Evolutionary conservation across 345 rosid genomes (phyloP).

Genomic region (Acer yangbiense): DNA sequence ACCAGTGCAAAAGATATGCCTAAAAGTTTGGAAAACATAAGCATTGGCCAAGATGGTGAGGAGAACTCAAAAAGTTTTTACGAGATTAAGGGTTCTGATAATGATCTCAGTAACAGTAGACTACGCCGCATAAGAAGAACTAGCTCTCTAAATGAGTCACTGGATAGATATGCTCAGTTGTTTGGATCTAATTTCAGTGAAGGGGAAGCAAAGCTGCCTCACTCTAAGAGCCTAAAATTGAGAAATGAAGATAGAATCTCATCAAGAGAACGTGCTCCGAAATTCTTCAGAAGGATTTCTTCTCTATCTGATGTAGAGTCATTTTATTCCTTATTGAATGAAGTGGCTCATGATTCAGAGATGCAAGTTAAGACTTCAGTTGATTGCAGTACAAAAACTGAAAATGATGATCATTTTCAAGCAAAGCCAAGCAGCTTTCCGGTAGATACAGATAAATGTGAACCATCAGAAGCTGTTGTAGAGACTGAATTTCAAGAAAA

Average conservation of each 20-base stretch:
- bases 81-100: constrained; percentile 21
- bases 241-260: constrained; percentile 44
- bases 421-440: constrained; percentile 16
- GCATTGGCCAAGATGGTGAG: constrained; percentile 20
- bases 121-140: constrained; percentile 34
- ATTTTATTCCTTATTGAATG: constrained; percentile 51
- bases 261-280: constrained; percentile 29
- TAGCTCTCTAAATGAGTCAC: constrained; percentile 51
- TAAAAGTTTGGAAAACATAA: background rate
- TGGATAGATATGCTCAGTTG: constrained; percentile 60
- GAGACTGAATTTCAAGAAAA: constrained; percentile 27
- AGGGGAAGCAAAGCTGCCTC: constrained; percentile 41
- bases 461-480: constrained; percentile 27
- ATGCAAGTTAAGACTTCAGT: constrained; percentile 21
- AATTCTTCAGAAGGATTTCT: constrained; percentile 66
- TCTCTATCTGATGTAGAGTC: constrained; percentile 80
- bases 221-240: constrained; percentile 68
- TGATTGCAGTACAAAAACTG: constrained; percentile 5
- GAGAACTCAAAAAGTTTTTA: constrained; percentile 18
- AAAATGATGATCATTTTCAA: background rate
- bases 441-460: constrained; percentile 26
- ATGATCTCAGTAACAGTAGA: constrained; percentile 20
- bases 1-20: constrained; percentile 24
- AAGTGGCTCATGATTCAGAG: constrained; percentile 38
- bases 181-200: constrained; percentile 41